Base-by-base conservation (phyloP, 2,329 filamentous ascomycete species). In the Neophaeococcomyces mojaviensis region DNA sequence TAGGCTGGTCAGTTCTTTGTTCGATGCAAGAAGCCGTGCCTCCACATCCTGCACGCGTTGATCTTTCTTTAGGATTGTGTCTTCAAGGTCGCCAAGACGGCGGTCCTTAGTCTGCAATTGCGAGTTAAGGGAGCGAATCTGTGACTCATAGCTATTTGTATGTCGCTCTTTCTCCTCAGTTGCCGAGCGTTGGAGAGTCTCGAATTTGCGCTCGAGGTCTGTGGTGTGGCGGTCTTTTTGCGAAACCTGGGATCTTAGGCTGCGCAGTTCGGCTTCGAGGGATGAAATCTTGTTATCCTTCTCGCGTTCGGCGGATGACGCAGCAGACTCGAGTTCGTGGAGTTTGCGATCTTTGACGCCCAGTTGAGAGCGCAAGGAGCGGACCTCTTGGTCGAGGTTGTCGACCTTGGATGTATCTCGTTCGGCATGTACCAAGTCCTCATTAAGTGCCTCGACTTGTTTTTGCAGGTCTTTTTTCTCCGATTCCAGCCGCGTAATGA, bases 11-110 rank as follows among this genome's bases (percentile, higher is more conserved):
- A 96, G 72, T 49, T 96, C 88, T 58, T 92, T 94, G 28, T 81
- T 83, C 1, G 87, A 76, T 15, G 74, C 75, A 34, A 84, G 80
- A 22, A 96, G 73, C 63, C 95, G 94, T 57, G 94, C 70, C 55
- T 96, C 89, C 13, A 89, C 74, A 53, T 96, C 89, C 59, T 96
- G 87, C 13, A 89, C 74, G 53, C 96, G 89, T 59, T 96, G 87
- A 56, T 96, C 89, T 3, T 83, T 79, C 64, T 88, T 84, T 31
- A 96, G 70, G 32, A 97, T 69, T 59, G 88, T 92, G 28, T 74
- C 73, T 63, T 98, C 90, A 6, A 97, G 72, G 46, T 98, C 92
- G 47, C 86, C 81, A 4, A 88, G 72, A 63, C 97, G 98, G 47
- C 87, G 81, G 46, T 96, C 89, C 64, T 95, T 95, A 49, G 97